Evolutionary conservation across 331 rosid genomes (phyloP), one percentile per base, ranked within the genome.

Genomic region (Pyrus hybrid): DNA sequence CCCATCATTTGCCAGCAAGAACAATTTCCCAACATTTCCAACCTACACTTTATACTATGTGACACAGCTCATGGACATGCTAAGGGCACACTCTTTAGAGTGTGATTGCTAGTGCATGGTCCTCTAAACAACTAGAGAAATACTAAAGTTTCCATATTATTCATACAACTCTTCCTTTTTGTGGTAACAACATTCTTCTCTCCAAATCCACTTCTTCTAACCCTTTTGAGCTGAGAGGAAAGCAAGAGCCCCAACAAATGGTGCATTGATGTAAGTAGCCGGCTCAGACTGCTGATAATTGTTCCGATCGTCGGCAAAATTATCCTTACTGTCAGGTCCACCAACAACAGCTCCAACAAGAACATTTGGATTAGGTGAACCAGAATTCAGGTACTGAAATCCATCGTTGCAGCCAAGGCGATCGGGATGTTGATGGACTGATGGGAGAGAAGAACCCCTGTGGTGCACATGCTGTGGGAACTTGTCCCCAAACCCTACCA

Each of bases 271-370:
- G 60, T 93, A 93, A 1, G 98, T 91, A 23, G 98, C 87, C 1
- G 98, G 98, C 84, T 93, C 98, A 0, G 93, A 80, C 76, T 93
- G 97, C 82, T 84, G 93, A 62, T 93, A 93, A 70, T 89, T 91
- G 63, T 85, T 83, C 47, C 98, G 79, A 62, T 91, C 88, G 79
- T 93, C 97, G 0, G 89, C 72, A 70, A 91, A 93, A 23, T 72
- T 85, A 78, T 93, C 97, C 3, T 23, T 74, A 22, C 58, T 85
- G 66, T 93, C 98, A 14, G 98, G 98, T 67, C 98, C 98, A 26
- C 98, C 96, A 2, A 93, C 91, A 1, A 93, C 77, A 63, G 97
- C 96, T 35, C 98, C 98, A 35, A 85, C 83, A 13, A 86, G 93
- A 61, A 84, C 67, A 77, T 93, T 93, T 3, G 98, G 98, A 61